Percentiles rank a stretch among this genome's conserved stretches.
These are phyloP conservation scores for Botryotinia calthae DNA, from an alignment of 2,329 filamentous ascomycete species.

Conservation along the genomic window DNA sequence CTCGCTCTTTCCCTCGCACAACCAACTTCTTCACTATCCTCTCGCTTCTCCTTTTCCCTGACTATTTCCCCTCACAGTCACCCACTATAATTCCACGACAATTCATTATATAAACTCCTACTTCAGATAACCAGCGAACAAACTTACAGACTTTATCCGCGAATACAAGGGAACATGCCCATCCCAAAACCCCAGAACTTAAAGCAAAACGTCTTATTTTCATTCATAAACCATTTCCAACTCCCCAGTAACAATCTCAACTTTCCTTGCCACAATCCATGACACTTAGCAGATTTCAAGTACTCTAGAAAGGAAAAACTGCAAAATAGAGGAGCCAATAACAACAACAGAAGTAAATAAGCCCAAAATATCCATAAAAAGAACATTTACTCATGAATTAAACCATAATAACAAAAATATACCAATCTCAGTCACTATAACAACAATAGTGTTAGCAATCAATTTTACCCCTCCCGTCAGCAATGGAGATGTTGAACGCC, in stretches of 20 bases:
- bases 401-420: neutral
- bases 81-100: neutral
- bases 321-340: neutral
- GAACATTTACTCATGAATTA: neutral
- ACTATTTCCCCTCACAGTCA: neutral
- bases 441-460: neutral
- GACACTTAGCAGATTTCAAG: neutral
- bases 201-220: neutral
- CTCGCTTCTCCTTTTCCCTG: neutral
- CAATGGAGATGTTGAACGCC: neutral
- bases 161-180: neutral
- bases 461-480: neutral
- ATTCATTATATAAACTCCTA: neutral
- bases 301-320: neutral
- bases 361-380: neutral
- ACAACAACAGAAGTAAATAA: neutral
- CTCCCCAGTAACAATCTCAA: neutral
- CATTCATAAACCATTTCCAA: neutral
- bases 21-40: neutral
- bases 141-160: neutral
- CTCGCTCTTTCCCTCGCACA: neutral
- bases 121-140: neutral
- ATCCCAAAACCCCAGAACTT: neutral
- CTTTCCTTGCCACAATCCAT: neutral
- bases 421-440: neutral